Percentiles rank a stretch among this genome's conserved stretches.
These are phyloP conservation scores for Metschnikowia gelsemii DNA, from an alignment of 805 yeast genomes.

Conservation along the genomic window DNA sequence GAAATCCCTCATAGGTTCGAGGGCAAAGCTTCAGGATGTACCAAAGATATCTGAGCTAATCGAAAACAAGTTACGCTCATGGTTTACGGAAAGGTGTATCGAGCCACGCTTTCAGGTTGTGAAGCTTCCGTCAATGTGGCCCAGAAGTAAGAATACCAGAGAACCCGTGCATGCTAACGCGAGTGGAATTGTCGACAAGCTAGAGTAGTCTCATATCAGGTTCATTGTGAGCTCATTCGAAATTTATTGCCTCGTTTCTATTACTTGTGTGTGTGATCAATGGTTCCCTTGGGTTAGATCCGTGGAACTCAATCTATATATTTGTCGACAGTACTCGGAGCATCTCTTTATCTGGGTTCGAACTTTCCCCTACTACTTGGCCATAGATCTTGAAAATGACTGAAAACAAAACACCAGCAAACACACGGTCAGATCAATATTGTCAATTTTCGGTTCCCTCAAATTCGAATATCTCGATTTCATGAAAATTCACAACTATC, in stretches of 20 bases:
- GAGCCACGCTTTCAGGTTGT: constrained; percentile 91
- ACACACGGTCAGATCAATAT: no score
- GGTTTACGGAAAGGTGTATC: constrained; percentile 92
- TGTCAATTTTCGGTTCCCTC: no score
- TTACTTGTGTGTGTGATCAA: background rate
- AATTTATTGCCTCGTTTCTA: background rate
- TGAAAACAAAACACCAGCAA: no score
- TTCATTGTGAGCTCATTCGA: background rate
- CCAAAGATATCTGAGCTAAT: constrained; percentile 87
- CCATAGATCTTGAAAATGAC: no score
- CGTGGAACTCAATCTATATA: no score
- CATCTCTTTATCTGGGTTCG: no score
- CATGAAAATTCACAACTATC: no score
- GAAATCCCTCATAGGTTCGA: constrained; percentile 87
- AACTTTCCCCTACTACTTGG: no score
- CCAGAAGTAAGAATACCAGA: constrained; percentile 44
- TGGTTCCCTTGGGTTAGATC: no score
- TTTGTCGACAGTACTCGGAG: no score
- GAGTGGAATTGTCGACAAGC: constrained; percentile 22
- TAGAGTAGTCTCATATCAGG: constrained; percentile 11
- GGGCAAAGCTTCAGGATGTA: constrained; percentile 87
- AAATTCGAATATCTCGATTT: no score
- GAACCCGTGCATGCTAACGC: constrained; percentile 27
- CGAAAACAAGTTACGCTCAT: constrained; percentile 75
- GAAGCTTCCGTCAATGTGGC: constrained; percentile 85